Percentiles rank a stretch among this genome's conserved stretches.
These are phyloP conservation scores for Termitomyces sp. DNA, from an alignment of 768 basidiomycete genomes.

Conservation along the genomic window DNA sequence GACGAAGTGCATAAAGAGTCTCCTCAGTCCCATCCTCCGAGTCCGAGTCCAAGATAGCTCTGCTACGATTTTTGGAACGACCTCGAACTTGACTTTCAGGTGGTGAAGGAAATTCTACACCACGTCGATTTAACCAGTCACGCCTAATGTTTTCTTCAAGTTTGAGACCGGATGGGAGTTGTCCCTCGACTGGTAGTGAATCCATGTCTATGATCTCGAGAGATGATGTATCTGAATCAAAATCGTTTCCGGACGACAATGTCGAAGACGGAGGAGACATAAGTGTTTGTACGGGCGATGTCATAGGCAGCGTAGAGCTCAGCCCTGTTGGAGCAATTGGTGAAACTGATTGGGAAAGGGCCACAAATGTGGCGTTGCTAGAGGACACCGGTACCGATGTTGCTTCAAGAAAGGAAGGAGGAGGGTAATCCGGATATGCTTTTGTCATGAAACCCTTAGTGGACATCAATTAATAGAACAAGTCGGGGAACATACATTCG, in stretches of 20 bases:
- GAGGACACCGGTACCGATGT: constrained; percentile 39
- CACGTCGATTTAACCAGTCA: constrained; percentile 28
- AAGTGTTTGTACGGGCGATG: constrained; percentile 3
- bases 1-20: constrained; percentile 5
- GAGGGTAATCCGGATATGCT: constrained; percentile 61
- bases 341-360: constrained; percentile 15
- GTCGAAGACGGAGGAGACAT: neutral
- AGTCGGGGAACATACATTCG: constrained; percentile 18
- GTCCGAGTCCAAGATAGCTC: constrained; percentile 26
- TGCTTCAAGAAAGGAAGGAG: constrained; percentile 74
- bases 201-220: constrained; percentile 52
- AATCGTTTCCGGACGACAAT: neutral
- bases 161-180: constrained; percentile 36
- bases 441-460: constrained; percentile 16
- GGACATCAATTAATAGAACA: neutral
- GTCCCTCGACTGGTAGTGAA: constrained; percentile 26
- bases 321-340: constrained; percentile 3
- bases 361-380: constrained; percentile 35
- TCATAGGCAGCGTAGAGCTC: constrained; percentile 2
- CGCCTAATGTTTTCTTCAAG: constrained; percentile 36
- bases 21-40: constrained; percentile 18
- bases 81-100: constrained; percentile 22
- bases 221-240: constrained; percentile 22
- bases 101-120: constrained; percentile 28
- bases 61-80: constrained; percentile 23